Percentiles rank a stretch among this genome's conserved stretches.
phyloP scores from a whole-genome alignment of 345 rosid genomes.

The Citrus sp. region DNA sequence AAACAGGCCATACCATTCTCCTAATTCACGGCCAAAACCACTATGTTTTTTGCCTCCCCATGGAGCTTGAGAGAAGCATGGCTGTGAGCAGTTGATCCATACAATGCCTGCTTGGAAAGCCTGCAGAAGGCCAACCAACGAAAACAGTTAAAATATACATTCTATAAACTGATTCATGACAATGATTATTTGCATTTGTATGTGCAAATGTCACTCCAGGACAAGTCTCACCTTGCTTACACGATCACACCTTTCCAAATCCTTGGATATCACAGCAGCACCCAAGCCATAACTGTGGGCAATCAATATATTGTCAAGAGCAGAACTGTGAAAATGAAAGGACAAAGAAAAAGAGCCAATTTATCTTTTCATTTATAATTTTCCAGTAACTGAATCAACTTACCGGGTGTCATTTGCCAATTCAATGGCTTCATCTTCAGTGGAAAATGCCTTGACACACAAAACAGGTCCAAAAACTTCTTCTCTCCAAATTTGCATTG shows the following conservation, averaged over 20 bases:
- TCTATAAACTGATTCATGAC: background rate
- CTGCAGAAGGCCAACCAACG: slow-evolving; percentile 35
- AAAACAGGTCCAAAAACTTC: slow-evolving; percentile 98
- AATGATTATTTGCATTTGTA: background rate
- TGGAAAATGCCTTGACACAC: slow-evolving; percentile 79
- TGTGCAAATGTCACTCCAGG: background rate
- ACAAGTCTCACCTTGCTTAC: slow-evolving; percentile 68
- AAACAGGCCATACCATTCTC: slow-evolving; percentile 67
- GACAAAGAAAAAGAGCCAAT: background rate
- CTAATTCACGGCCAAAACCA: slow-evolving; percentile 97
- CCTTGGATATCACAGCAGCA: slow-evolving; percentile 85
- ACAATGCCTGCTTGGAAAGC: slow-evolving; percentile 76
- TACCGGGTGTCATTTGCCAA: slow-evolving; percentile 92
- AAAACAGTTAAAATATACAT: background rate
- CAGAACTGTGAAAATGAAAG: background rate
- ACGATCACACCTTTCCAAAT: slow-evolving; percentile 90
- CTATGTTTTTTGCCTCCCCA: slow-evolving; percentile 99
- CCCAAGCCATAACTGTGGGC: slow-evolving; percentile 70
- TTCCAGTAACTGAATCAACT: slow-evolving; percentile 31
- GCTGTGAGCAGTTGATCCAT: slow-evolving; percentile 98
- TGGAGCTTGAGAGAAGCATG: slow-evolving; percentile 95
- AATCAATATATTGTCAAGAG: slow-evolving; percentile 16
- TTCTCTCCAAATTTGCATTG: slow-evolving; percentile 99
- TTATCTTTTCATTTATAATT: background rate
- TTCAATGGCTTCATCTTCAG: slow-evolving; percentile 93